Evolutionary conservation across 768 basidiomycete genomes (phyloP), one percentile per base, ranked within the genome.

Genomic region (Megacollybia marginata): DNA sequence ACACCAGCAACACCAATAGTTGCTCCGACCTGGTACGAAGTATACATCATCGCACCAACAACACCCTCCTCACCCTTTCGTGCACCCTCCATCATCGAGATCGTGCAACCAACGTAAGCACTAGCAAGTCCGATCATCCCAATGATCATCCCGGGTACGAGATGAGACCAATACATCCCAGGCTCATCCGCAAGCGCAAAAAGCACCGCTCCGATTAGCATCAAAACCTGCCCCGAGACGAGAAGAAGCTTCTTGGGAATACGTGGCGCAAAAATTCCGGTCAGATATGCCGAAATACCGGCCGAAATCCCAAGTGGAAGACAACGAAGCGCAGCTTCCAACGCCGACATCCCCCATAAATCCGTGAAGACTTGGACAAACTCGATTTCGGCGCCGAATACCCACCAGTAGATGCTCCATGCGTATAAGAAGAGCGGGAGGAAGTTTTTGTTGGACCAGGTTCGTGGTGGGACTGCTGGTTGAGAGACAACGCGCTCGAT

Each of bases 121-220:
- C 76, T 54, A 62, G 69, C 70, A 1, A 62, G 54, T 4, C 78
- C 77, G 11, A 64, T 61, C 31, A 67, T 68, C 8, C 76, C 77
- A 44, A 79, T 52, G 33, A 65, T 51, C 57, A 78, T 73, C 11
- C 69, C 78, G 20, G 78, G 74, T 51, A 79, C 70, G 32, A 72
- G 56, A 49, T 65, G 61, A 0, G 55, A 44, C 76, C 73, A 79
- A 58, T 79, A 79, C 45, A 50, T 55, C 2, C 53, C 51, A 4
- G 66, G 64, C 5, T 49, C 55, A 50, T 74, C 68, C 0, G 69
- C 73, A 33, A 71, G 55, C 2, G 71, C 67, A 42, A 79, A 61
- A 15, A 78, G 57, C 43, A 62, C 49, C 4, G 70, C 70, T 11
- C 52, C 23, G 6, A 28, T 28, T 2, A 28, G 23, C 23, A 28